Percentiles rank a stretch among this genome's conserved stretches.
phyloP scores from a whole-genome alignment of 202 grass and related monocot genomes.

The Brachypodium distachyon region DNA sequence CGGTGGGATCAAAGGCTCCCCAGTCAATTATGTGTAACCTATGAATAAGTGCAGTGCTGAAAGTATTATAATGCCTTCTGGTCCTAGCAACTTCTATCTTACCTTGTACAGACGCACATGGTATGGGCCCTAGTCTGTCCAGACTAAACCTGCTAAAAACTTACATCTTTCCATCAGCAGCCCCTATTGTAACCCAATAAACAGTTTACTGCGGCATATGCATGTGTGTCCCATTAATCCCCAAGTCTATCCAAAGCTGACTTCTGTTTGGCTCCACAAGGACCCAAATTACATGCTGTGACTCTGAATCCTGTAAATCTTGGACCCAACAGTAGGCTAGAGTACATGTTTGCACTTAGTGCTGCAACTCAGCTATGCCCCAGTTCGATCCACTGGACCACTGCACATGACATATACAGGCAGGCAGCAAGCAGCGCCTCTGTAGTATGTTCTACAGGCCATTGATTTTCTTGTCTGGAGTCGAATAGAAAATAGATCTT shows the following conservation, averaged over 20 bases:
- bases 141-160: constrained; percentile 15
- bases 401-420: not conserved
- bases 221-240: not conserved
- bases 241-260: constrained; percentile 3
- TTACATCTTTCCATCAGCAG: constrained; percentile 6
- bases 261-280: not conserved
- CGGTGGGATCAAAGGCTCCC: not conserved
- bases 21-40: not conserved
- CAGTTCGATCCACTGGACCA: constrained; percentile 12
- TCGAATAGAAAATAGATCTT: not conserved
- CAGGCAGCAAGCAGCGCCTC: not conserved
- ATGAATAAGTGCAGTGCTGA: not conserved
- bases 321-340: constrained; percentile 20
- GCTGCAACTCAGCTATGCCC: constrained; percentile 1
- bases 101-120: constrained; percentile 42
- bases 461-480: not conserved
- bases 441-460: not conserved
- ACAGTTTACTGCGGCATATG: constrained; percentile 16
- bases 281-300: not conserved
- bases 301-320: constrained; percentile 1
- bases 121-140: constrained; percentile 12
- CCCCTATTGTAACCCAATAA: constrained; percentile 18
- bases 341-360: constrained; percentile 7
- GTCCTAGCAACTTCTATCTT: constrained; percentile 24
- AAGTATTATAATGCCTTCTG: constrained; percentile 21